phyloP scores from a whole-genome alignment of 495 filamentous ascomycete genomes.

The Ramalina intermedia region DNA sequence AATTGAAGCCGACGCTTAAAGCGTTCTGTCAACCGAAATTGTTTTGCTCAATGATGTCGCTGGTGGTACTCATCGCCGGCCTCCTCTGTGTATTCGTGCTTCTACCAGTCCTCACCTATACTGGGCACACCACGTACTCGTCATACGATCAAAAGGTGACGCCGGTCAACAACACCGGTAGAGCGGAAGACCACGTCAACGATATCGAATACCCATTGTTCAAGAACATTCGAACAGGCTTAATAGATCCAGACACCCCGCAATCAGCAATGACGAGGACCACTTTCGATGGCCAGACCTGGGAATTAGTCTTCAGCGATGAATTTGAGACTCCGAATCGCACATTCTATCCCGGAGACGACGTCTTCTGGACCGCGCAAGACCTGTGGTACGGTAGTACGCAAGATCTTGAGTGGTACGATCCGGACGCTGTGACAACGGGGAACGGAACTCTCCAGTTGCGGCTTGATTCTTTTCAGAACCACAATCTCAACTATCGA shows the following conservation, averaged over 20 bases:
- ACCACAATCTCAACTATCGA: slow-evolving; percentile 52
- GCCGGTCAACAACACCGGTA: background rate
- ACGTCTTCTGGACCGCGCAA: slow-evolving; percentile 53
- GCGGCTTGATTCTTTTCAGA: slow-evolving; percentile 49
- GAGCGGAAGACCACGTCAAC: slow-evolving; percentile 34
- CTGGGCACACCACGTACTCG: slow-evolving; percentile 16
- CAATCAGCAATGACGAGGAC: slow-evolving; percentile 41
- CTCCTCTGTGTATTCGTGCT: slow-evolving; percentile 31
- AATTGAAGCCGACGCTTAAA: slow-evolving; percentile 22
- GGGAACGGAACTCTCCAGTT: slow-evolving; percentile 51
- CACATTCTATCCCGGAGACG: slow-evolving; percentile 62
- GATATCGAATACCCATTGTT: slow-evolving; percentile 42
- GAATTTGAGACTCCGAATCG: slow-evolving; percentile 57
- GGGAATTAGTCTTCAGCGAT: slow-evolving; percentile 61
- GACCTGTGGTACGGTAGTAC: slow-evolving; percentile 70
- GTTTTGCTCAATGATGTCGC: slow-evolving; percentile 25
- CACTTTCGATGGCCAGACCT: slow-evolving; percentile 40
- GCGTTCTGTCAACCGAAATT: slow-evolving; percentile 26
- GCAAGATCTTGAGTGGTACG: slow-evolving; percentile 69
- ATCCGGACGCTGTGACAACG: slow-evolving; percentile 59
- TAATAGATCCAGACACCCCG: slow-evolving; percentile 64
- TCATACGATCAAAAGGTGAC: slow-evolving; percentile 2
- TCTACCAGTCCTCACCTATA: slow-evolving; percentile 28
- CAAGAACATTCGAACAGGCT: slow-evolving; percentile 40
- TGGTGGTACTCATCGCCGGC: slow-evolving; percentile 27